phyloP scores from a whole-genome alignment of 257 asterid genomes.

The Solanum chiquidenum region DNA sequence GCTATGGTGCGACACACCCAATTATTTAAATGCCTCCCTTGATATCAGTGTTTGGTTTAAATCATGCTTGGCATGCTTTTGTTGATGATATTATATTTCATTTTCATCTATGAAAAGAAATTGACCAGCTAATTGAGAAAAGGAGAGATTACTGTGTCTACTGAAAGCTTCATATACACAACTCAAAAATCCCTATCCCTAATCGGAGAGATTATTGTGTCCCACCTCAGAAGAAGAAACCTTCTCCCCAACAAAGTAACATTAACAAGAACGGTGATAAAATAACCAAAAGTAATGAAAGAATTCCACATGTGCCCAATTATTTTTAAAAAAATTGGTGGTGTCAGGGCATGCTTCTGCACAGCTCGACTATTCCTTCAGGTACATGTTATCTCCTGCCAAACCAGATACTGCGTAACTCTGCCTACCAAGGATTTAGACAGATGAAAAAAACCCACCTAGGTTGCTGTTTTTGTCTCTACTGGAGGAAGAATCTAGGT shows the following conservation, averaged over 20 bases:
- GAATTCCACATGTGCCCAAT: not conserved
- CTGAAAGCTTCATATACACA: not conserved
- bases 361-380: not conserved
- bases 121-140: not conserved
- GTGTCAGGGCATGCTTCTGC: not conserved
- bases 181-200: not conserved
- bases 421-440: not conserved
- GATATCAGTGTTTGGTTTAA: not conserved
- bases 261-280: not conserved
- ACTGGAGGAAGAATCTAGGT: not conserved
- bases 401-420: not conserved
- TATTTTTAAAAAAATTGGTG: not conserved
- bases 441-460: not conserved
- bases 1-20: not conserved
- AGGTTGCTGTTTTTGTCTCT: not conserved
- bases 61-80: not conserved
- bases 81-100: not conserved
- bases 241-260: not conserved
- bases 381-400: not conserved
- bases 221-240: not conserved
- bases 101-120: not conserved
- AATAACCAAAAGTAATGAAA: not conserved
- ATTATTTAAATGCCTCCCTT: not conserved
- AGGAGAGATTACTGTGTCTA: not conserved
- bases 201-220: not conserved